Base-by-base conservation (phyloP, 306 rosid species). In the Cucurbita moschata region DNA sequence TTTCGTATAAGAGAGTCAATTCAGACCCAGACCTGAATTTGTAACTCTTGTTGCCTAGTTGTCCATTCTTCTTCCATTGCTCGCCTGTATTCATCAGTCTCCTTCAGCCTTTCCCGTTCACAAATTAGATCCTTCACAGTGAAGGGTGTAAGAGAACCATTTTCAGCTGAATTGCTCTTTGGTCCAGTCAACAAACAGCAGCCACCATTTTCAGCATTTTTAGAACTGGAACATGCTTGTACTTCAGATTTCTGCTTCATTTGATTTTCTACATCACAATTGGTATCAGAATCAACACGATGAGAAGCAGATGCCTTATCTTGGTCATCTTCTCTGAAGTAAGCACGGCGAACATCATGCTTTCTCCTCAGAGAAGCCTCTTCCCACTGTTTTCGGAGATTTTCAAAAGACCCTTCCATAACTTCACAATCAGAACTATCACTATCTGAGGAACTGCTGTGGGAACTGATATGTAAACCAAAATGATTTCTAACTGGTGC, bases 11-110 rank as follows among this genome's bases (percentile, higher is more conserved):
- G 30, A 30, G 46, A 26, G 56, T 15, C 19, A 38, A 30, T 69
- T 75, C 66, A 44, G 6, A 65, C 18, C 74, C 78, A 73, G 71
- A 94, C 99, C 99, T 94, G 99, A 86, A 85, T 79, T 85, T 73
- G 87, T 79, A 94, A 72, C 77, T 84, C 90, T 70, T n/a, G 83
- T 79, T 91, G 89, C 86, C 99, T 85, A 71, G 97, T 76, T 49
- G 88, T 90, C 97, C 90, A 85, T 82, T 94, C 99, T 80, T 84
- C 96, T 76, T 91, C 97, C 38, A 78, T 77, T 51, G 91, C 96
- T 79, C 62, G 86, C 78, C 83, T 94, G 83, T 89, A 94, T 79
- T 89, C 97, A 79, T 87, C 92, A 46, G 96, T 90, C 63, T 85
- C 96, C 87, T 94, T 94, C 40, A 83, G 86, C 86, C 79, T 89